A percentile compares a stretch with the other conserved stretches of the same genome.
Conservation (phyloP, 108 stramenopile genomes). For the Nannochloropsis oceanica region DNA sequence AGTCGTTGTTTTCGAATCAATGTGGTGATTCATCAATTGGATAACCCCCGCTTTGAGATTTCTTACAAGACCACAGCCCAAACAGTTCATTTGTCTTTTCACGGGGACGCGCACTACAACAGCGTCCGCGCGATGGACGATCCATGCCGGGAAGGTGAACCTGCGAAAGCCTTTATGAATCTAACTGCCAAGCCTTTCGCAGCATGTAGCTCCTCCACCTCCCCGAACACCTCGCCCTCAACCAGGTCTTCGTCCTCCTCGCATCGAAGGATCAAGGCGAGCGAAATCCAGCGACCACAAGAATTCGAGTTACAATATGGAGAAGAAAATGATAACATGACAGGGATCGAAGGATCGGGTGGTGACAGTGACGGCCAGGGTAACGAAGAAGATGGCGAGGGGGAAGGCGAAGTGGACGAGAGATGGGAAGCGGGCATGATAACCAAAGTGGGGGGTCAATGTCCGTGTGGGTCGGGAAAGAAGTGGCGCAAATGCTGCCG, state of each 20-base stretch:
- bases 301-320: background rate
- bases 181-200: background rate
- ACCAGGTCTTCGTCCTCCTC: too few species aligned
- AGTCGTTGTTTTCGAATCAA: background rate
- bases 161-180: background rate
- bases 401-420: background rate
- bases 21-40: background rate
- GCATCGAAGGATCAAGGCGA: too few species aligned
- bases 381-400: background rate
- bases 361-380: background rate
- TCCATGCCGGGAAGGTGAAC: background rate
- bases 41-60: background rate
- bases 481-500: background rate
- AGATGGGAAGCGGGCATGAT: background rate
- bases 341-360: background rate
- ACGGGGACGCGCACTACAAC: background rate
- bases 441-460: background rate
- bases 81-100: background rate
- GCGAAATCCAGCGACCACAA: too few species aligned
- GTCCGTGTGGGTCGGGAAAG: background rate
- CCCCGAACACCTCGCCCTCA: background rate
- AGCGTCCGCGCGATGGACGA: background rate
- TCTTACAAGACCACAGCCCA: background rate
- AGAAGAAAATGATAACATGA: background rate
- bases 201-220: background rate